A percentile compares a stretch with the other conserved stretches of the same genome.
Evolutionary conservation across 2,329 filamentous ascomycete species (phyloP).

Genomic region (Aspergillus felis): DNA sequence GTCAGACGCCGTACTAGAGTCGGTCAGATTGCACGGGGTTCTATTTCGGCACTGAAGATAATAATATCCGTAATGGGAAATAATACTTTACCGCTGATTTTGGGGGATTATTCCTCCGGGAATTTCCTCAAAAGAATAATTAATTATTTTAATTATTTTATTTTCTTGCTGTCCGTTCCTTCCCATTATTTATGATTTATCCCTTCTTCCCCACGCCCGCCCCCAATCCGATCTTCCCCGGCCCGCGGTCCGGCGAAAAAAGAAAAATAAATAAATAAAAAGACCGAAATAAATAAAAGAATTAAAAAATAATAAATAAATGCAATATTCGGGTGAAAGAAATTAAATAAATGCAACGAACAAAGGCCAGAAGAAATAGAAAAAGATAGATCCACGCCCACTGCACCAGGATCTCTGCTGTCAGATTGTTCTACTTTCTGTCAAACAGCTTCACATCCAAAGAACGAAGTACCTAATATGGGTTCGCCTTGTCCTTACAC

Average conservation of each 20-base stretch:
- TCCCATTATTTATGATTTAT: conserved; percentile 9
- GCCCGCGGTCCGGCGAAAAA: conserved; percentile 14
- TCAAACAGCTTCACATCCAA: neutral
- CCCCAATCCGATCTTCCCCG: conserved; percentile 22
- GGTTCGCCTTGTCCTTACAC: neutral
- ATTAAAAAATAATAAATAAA: conserved; percentile 1
- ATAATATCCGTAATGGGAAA: neutral
- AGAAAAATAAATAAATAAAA: conserved; percentile 1
- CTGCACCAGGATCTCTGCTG: conserved; percentile 7
- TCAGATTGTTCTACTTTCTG: conserved; percentile 2
- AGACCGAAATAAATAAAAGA: neutral
- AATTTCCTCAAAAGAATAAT: neutral
- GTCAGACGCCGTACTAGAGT: neutral
- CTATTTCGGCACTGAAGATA: neutral
- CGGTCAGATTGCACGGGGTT: neutral
- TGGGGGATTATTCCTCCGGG: too few species aligned
- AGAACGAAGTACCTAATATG: neutral
- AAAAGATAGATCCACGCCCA: conserved; percentile 16
- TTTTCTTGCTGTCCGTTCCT: neutral
- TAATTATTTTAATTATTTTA: neutral
- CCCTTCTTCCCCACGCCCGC: conserved; percentile 14
- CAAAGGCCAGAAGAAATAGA: conserved; percentile 2
- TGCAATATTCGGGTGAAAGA: neutral
- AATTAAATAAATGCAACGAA: neutral
- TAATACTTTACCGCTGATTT: too few species aligned